Evolutionary conservation across 2,329 filamentous ascomycete genomes (phyloP).

Genomic region (Colletotrichum cordylinicola): DNA sequence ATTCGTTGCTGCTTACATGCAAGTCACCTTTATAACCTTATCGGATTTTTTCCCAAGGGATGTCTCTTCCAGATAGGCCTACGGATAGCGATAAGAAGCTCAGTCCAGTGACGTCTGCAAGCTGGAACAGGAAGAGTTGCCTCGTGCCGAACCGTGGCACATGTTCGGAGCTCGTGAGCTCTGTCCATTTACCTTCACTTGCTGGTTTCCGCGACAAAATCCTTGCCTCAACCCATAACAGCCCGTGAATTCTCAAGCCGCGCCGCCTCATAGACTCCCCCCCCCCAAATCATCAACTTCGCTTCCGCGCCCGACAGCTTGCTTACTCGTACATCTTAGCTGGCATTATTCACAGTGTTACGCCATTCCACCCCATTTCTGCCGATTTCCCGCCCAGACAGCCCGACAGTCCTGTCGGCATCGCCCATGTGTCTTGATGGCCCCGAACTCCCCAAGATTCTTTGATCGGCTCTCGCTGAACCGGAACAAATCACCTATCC

Average conservation of each 20-base stretch:
- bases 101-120: conserved; percentile 1
- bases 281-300: not conserved
- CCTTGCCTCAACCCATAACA: not conserved
- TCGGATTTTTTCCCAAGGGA: not conserved
- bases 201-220: not conserved
- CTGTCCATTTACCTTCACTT: not conserved
- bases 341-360: not conserved
- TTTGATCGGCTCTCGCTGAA: conserved; percentile 22
- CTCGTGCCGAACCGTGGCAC: conserved; percentile 10
- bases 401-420: not conserved
- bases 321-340: not conserved
- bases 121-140: not conserved
- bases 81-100: not conserved
- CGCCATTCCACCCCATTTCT: not conserved
- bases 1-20: not conserved
- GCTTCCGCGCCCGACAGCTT: not conserved
- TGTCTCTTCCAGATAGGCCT: not conserved
- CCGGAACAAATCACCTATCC: conserved; percentile 25
- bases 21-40: not conserved
- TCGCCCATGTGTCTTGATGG: conserved; percentile 11
- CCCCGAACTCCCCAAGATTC: conserved; percentile 18
- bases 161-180: conserved; percentile 24
- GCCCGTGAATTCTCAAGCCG: not conserved
- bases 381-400: not conserved
- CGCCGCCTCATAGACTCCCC: not conserved